A percentile compares a stretch with the other conserved stretches of the same genome.
Evolutionary conservation across 352 stramenopile species (phyloP).

Genomic region (Plasmopara viticola): DNA sequence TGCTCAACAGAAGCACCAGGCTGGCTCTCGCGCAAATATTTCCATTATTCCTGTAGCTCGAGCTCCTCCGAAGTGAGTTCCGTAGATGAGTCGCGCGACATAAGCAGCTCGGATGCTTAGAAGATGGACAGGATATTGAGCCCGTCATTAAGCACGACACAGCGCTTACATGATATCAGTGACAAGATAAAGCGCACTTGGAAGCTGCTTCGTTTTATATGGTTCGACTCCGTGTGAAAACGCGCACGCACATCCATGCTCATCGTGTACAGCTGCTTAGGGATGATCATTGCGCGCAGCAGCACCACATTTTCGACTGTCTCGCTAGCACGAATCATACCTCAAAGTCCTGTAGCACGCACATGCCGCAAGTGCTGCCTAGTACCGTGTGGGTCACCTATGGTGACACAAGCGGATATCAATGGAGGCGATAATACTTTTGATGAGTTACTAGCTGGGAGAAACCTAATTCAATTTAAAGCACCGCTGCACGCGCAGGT

Average conservation of each 20-base stretch:
- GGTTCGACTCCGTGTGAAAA: constrained; percentile 89
- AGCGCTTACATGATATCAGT: constrained; percentile 91
- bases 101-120: constrained; percentile 85
- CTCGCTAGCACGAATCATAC: constrained; percentile 97
- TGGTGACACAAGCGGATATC: constrained; percentile 99
- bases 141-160: constrained; percentile 98
- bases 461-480: constrained; percentile 99
- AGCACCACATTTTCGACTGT: constrained; percentile 98
- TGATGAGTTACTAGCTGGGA: too few relatives aligned
- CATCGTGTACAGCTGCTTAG: constrained; percentile 99
- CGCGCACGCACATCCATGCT: constrained; percentile 93
- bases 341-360: constrained; percentile 99
- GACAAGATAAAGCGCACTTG: constrained; percentile 99
- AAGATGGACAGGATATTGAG: constrained; percentile 98
- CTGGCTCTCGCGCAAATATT: constrained; percentile 92
- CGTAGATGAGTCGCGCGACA: constrained; percentile 44
- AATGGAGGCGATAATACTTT: constrained; percentile 98
- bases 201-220: constrained; percentile 96
- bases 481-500: constrained; percentile 97
- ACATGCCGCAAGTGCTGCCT: constrained; percentile 97
- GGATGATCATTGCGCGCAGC: constrained; percentile 95
- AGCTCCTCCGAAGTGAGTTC: constrained; percentile 69
- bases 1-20: constrained; percentile 93
- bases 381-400: constrained; percentile 98
- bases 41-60: constrained; percentile 93